These are phyloP conservation scores for Aureobasidium mangrovei DNA, from an alignment of 2,329 filamentous ascomycete genomes.

Conservation along the genomic window DNA sequence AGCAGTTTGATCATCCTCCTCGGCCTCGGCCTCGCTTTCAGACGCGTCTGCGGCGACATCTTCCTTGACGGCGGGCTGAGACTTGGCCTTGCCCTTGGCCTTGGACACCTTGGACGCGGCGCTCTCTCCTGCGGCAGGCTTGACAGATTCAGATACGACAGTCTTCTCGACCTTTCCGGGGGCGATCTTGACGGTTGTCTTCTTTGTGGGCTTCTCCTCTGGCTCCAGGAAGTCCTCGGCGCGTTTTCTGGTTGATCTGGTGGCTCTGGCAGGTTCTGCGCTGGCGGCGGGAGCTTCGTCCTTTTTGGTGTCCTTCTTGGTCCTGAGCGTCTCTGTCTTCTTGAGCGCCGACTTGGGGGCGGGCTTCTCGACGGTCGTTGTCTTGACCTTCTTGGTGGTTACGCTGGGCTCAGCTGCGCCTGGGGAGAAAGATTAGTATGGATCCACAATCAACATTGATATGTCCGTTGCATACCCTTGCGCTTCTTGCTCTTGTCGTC, in stretches of 20 bases:
- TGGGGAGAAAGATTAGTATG: slow-evolving; percentile 7
- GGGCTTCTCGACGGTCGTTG: slow-evolving; percentile 21
- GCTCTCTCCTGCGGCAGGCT: slow-evolving; percentile 7
- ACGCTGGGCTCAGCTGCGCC: slow-evolving; percentile 22
- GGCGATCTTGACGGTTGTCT: slow-evolving; percentile 8
- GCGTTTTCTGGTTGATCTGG: slow-evolving; percentile 16
- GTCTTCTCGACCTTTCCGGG: slow-evolving; percentile 12
- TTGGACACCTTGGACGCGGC: slow-evolving; percentile 7
- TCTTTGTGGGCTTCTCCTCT: slow-evolving; percentile 14
- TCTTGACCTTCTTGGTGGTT: slow-evolving; percentile 28
- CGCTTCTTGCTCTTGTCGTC: slow-evolving; percentile 28
- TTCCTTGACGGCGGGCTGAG: slow-evolving; percentile 17
- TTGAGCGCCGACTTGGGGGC: slow-evolving; percentile 26
- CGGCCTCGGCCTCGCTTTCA: slow-evolving; percentile 27
- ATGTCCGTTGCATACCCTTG: slow-evolving; percentile 22
- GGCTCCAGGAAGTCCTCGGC: slow-evolving; percentile 14
- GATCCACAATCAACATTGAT: neutral
- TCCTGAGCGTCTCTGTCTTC: slow-evolving; percentile 16
- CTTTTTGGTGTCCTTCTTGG: slow-evolving; percentile 5
- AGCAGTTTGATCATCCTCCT: slow-evolving; percentile 40
- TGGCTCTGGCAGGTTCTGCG: neutral
- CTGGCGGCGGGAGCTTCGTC: neutral
- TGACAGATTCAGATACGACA: neutral
- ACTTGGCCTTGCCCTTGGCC: slow-evolving; percentile 8
- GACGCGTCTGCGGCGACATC: slow-evolving; percentile 16